Evolutionary conservation across 352 stramenopile genomes (phyloP).

Genomic region (Phytophthora sansomeana): DNA sequence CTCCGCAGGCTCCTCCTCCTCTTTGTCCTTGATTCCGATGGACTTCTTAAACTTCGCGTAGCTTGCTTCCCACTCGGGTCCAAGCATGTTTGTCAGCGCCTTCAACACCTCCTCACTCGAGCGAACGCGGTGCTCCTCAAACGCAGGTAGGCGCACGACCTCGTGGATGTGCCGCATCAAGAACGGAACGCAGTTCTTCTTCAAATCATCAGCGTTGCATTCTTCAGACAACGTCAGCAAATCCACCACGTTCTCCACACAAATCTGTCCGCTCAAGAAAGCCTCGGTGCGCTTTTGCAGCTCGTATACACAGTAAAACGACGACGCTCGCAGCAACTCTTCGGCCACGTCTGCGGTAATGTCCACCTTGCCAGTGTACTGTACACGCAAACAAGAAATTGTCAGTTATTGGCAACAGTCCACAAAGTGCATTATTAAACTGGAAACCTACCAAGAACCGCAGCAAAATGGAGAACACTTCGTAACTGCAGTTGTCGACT

Average conservation of each 20-base stretch:
- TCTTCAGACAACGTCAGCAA: slow-evolving; percentile 80
- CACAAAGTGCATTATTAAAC: background rate
- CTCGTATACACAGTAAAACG: slow-evolving; percentile 87
- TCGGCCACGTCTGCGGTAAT: slow-evolving; percentile 86
- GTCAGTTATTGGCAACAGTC: slow-evolving; percentile 11
- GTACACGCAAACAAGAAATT: slow-evolving; percentile 20
- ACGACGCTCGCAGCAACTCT: slow-evolving; percentile 79
- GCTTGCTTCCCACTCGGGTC: slow-evolving; percentile 77
- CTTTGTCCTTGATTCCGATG: slow-evolving; percentile 42
- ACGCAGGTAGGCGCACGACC: slow-evolving; percentile 79
- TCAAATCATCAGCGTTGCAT: slow-evolving; percentile 81
- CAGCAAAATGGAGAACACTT: slow-evolving; percentile 87
- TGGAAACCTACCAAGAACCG: slow-evolving; percentile 76
- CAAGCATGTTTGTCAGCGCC: slow-evolving; percentile 81
- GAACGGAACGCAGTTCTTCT: slow-evolving; percentile 89
- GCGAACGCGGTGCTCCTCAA: slow-evolving; percentile 77
- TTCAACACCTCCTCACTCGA: slow-evolving; percentile 88
- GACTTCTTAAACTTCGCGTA: slow-evolving; percentile 75
- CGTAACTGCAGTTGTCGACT: slow-evolving; percentile 90
- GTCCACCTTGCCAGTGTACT: slow-evolving; percentile 90
- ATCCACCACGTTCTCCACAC: slow-evolving; percentile 82
- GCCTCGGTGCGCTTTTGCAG: slow-evolving; percentile 86
- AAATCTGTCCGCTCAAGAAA: slow-evolving; percentile 84
- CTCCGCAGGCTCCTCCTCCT: slow-evolving; percentile 33
- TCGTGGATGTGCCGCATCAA: slow-evolving; percentile 90